These are phyloP conservation scores for Termitomyces titanicus DNA, from an alignment of 768 basidiomycete genomes.

Conservation along the genomic window DNA sequence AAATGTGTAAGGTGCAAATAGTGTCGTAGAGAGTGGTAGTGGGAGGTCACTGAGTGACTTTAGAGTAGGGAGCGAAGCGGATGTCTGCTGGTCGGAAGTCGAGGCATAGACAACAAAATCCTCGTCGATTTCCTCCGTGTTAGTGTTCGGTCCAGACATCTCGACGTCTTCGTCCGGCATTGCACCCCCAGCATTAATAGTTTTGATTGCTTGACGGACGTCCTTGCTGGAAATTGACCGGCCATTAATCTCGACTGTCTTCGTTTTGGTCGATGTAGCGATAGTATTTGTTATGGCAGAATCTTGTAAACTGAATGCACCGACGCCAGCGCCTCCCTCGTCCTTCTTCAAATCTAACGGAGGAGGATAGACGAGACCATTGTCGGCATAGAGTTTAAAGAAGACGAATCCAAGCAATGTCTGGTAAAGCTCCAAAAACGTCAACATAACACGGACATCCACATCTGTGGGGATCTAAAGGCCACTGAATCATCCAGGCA, in stretches of 20 bases:
- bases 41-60: slow-evolving; percentile 61
- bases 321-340: slow-evolving; percentile 82
- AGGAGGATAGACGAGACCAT: slow-evolving; percentile 92
- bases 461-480: slow-evolving; percentile 88
- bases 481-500: not conserved
- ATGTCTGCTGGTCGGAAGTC: slow-evolving; percentile 39
- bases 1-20: slow-evolving; percentile 87
- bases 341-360: slow-evolving; percentile 80
- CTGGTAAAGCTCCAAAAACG: slow-evolving; percentile 97
- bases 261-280: slow-evolving; percentile 42
- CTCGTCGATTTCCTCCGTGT: slow-evolving; percentile 44
- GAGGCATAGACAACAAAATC: slow-evolving; percentile 68
- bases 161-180: slow-evolving; percentile 33
- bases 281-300: slow-evolving; percentile 28
- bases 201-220: slow-evolving; percentile 62
- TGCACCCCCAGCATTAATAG: slow-evolving; percentile 31
- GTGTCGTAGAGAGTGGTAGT: slow-evolving; percentile 48
- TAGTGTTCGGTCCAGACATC: slow-evolving; percentile 31
- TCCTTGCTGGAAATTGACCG: slow-evolving; percentile 46
- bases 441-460: slow-evolving; percentile 96
- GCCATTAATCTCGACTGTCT: slow-evolving; percentile 41
- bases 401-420: slow-evolving; percentile 93
- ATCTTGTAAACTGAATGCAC: slow-evolving; percentile 77
- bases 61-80: slow-evolving; percentile 60
- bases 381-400: slow-evolving; percentile 98